Conservation (phyloP, 2,329 filamentous ascomycete genomes). For the Cadophora malorum region DNA sequence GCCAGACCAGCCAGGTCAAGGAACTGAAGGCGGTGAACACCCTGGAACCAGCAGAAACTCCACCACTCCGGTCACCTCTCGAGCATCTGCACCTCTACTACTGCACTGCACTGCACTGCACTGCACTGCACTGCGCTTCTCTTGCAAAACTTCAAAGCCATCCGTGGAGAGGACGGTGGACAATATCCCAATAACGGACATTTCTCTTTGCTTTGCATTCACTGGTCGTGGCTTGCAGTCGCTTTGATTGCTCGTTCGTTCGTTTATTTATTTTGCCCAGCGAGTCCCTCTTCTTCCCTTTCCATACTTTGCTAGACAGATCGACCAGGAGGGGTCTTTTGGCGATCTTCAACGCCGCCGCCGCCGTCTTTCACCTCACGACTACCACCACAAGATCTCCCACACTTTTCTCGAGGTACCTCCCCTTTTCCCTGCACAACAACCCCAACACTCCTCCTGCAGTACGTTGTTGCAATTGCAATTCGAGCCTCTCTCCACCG, state of each 20-base stretch:
- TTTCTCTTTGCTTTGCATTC: conserved; percentile 13
- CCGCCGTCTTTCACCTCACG: conserved; percentile 5
- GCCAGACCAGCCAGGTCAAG: background rate
- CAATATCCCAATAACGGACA: background rate
- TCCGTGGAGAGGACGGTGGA: conserved; percentile 4
- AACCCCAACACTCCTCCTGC: conserved; percentile 5
- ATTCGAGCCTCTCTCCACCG: background rate
- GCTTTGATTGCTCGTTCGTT: conserved; percentile 5
- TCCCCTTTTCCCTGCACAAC: conserved; percentile 16
- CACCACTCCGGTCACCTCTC: background rate
- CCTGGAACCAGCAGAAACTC: background rate
- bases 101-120: no score
- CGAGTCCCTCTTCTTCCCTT: conserved; percentile 6
- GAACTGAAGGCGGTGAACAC: background rate
- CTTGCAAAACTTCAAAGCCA: conserved; percentile 2
- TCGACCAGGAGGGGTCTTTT: conserved; percentile 22
- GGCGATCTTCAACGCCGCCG: conserved; percentile 22
- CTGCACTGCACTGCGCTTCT: background rate
- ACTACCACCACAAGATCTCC: conserved; percentile 1
- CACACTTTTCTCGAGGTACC: conserved; percentile 16
- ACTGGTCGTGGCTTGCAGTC: background rate
- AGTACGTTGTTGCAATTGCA: conserved; percentile 5
- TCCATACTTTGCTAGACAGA: conserved; percentile 2
- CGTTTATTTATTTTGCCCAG: conserved; percentile 11
- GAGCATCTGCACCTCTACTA: background rate